Evolutionary conservation across 179 eudicot species (phyloP), one percentile per base, ranked within the genome.

Genomic region (Silene coronaria): DNA sequence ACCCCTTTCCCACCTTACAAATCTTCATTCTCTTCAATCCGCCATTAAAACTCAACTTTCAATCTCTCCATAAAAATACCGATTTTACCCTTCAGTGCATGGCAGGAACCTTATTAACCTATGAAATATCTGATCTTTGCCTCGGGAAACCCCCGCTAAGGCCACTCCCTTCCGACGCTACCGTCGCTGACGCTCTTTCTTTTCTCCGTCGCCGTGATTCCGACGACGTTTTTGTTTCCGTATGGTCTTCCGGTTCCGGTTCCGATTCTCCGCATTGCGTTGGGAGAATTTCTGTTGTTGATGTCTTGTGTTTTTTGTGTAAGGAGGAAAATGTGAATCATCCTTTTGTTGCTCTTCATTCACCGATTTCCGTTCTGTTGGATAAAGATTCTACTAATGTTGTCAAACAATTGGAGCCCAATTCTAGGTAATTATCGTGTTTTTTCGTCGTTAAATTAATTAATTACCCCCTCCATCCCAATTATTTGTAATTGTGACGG

Each of bases 71-170:
- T n/a, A 34, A 0, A 34, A 34, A 34, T 5, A 7, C 38, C 38
- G 38, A 34, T 5, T 34, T 34, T 1, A 0, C 7, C 38, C 38
- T 0, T 34, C 27, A 45, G 81, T 92, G 97, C 76, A 95, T 95
- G 99, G 99, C 95, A 91, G 89, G 81, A 67, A 71, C 57, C 5
- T 69, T 92, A 57, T 71, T 89, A 59, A 77, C 82, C 10, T 78
- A 76, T 76, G 91, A 89, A 51, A 80, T 91, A 2, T 86, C 96
- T 0, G 97, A 92, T 53, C 79, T 92, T 16, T 90, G 97, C 78
- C 78, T 92, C 23, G 97, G 97, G 27, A 92, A 92, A 82, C 96
- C 97, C 38, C 72, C 89, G 78, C 75, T 90, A 75, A 86, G 84
- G 81, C 78, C 82, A 27, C 79, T 92, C 42, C 78, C 91, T 5